These are phyloP conservation scores for Galeopsis tetrahit DNA, from an alignment of 257 asterid genomes.

Conservation along the genomic window DNA sequence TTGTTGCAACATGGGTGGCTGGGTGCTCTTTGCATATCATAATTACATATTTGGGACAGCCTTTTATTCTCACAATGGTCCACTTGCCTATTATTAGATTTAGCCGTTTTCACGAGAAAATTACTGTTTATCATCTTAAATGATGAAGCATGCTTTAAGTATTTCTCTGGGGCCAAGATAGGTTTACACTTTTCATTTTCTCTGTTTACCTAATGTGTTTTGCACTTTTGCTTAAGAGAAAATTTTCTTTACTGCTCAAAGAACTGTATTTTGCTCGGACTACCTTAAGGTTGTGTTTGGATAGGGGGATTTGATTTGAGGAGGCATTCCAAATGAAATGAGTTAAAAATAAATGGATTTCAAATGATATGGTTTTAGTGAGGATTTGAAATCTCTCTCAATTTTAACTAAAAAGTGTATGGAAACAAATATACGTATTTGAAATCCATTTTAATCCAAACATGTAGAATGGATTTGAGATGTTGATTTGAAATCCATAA, in stretches of 20 bases:
- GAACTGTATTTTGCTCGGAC: constrained; percentile 7
- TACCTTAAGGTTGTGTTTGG: too few relatives aligned
- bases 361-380: too few relatives aligned
- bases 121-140: neutral
- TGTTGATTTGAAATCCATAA: too few relatives aligned
- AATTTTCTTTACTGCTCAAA: neutral
- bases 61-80: neutral
- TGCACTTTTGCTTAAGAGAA: neutral
- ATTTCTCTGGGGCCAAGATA: neutral
- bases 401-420: too few relatives aligned
- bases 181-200: constrained; percentile 2
- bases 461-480: too few relatives aligned
- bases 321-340: too few relatives aligned
- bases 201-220: constrained; percentile 11
- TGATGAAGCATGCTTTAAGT: constrained; percentile 13
- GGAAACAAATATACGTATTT: too few relatives aligned
- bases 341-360: too few relatives aligned
- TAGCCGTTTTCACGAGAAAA: neutral
- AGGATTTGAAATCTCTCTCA: too few relatives aligned
- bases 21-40: neutral
- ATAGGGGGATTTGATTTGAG: too few relatives aligned
- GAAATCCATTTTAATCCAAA: too few relatives aligned
- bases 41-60: neutral
- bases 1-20: neutral
- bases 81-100: neutral